A percentile compares a stretch with the other conserved stretches of the same genome.
Conservation (phyloP, 116 monocot genomes). For the Iris pallida region DNA sequence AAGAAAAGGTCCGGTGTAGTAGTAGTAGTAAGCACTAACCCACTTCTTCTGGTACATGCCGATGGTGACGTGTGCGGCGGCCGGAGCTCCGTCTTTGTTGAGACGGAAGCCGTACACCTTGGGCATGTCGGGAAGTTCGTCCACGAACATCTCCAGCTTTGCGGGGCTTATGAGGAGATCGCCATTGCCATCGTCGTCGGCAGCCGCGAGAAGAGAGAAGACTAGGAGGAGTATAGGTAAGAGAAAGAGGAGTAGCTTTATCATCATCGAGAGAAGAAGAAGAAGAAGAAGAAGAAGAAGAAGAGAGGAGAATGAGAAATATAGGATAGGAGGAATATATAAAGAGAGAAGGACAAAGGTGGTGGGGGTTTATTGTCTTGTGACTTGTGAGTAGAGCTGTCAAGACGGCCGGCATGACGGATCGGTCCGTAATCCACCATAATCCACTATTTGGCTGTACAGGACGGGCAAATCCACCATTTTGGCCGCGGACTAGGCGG, state of each 20-base stretch:
- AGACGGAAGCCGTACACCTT: slow-evolving; percentile 34
- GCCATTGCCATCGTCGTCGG: neutral
- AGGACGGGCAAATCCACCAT: no score
- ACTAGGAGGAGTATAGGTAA: neutral
- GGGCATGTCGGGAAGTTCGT: slow-evolving; percentile 57
- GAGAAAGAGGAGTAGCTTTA: slow-evolving; percentile 1
- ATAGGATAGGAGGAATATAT: no score
- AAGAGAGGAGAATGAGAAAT: neutral
- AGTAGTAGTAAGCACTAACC: slow-evolving; percentile 31
- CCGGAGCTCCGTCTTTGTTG: slow-evolving; percentile 8
- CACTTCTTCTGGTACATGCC: slow-evolving; percentile 69
- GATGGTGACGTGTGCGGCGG: slow-evolving; percentile 46
- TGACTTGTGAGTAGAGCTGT: no score
- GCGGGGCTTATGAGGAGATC: slow-evolving; percentile 10
- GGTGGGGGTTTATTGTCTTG: no score
- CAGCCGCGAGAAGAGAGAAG: neutral
- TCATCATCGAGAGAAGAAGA: neutral
- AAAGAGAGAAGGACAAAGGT: no score
- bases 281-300: neutral
- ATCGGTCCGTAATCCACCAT: no score
- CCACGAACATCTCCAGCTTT: slow-evolving; percentile 56
- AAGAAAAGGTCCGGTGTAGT: no score
- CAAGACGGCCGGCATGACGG: no score
- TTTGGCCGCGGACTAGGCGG: no score
- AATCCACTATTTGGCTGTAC: no score